Conservation (phyloP, 805 yeast species). For the Candida qinlingensis region DNA sequence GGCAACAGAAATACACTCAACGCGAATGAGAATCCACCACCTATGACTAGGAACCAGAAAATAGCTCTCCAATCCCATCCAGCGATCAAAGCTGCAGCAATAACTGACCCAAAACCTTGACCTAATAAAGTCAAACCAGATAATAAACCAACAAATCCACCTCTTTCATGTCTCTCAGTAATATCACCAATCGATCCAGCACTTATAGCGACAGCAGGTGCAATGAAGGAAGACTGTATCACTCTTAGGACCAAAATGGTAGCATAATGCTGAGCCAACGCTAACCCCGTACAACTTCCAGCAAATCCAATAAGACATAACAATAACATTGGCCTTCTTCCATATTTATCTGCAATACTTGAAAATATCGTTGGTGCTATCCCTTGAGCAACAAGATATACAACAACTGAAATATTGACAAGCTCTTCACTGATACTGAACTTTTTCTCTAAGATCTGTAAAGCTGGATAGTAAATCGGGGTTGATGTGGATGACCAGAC, state of each 20-base stretch:
- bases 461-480: slow-evolving; percentile 78
- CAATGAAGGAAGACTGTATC: slow-evolving; percentile 72
- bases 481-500: slow-evolving; percentile 63
- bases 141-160: slow-evolving; percentile 61
- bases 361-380: slow-evolving; percentile 66
- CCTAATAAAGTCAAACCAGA: slow-evolving; percentile 66
- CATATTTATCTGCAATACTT: slow-evolving; percentile 60
- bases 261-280: slow-evolving; percentile 52
- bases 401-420: slow-evolving; percentile 69
- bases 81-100: slow-evolving; percentile 42
- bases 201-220: slow-evolving; percentile 68
- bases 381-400: slow-evolving; percentile 74
- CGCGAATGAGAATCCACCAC: slow-evolving; percentile 43
- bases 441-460: slow-evolving; percentile 48
- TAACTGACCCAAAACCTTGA: slow-evolving; percentile 73
- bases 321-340: slow-evolving; percentile 66
- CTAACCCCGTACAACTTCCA: slow-evolving; percentile 62
- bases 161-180: slow-evolving; percentile 60
- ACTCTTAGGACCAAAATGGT: slow-evolving; percentile 62
- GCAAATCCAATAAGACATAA: slow-evolving; percentile 49
- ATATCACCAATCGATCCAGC: slow-evolving; percentile 74
- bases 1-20: slow-evolving; percentile 45
- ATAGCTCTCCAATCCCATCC: slow-evolving; percentile 66
- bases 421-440: slow-evolving; percentile 52
- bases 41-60: slow-evolving; percentile 71